Conservation (phyloP, 2,329 filamentous ascomycete species). For the Aspergillus pseudoviridinutans region DNA sequence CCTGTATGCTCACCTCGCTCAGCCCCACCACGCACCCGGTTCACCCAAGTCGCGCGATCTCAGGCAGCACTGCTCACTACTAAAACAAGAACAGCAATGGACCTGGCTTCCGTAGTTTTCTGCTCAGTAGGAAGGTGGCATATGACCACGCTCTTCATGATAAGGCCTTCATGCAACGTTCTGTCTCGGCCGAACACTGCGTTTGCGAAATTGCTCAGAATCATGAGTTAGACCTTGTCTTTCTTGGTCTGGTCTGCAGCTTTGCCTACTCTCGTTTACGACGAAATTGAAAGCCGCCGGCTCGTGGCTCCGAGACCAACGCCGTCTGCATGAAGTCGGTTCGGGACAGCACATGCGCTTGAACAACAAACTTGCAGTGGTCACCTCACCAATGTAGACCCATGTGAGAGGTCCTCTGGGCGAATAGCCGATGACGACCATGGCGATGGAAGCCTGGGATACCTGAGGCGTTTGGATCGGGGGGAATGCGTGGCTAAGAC, state of each 20-base stretch:
- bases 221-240: constrained; percentile 5
- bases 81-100: no score
- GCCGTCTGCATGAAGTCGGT: constrained; percentile 36
- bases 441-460: constrained; percentile 29
- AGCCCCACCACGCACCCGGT: no score
- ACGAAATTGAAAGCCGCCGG: constrained; percentile 43
- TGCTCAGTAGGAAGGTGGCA: no score
- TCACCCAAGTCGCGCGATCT: no score
- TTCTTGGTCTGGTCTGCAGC: constrained; percentile 2
- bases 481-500: constrained; percentile 31
- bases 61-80: no score
- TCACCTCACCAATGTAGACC: constrained; percentile 29
- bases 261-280: constrained; percentile 30
- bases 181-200: background rate
- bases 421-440: constrained; percentile 34
- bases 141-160: background rate
- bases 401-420: constrained; percentile 27
- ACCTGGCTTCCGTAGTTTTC: no score
- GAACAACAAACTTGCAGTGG: background rate
- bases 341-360: background rate
- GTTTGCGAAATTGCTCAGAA: background rate
- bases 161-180: background rate
- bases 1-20: no score
- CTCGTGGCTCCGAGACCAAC: constrained; percentile 36
- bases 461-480: constrained; percentile 23